Conservation (phyloP, 768 basidiomycete species). For the Serendipita sp. region DNA sequence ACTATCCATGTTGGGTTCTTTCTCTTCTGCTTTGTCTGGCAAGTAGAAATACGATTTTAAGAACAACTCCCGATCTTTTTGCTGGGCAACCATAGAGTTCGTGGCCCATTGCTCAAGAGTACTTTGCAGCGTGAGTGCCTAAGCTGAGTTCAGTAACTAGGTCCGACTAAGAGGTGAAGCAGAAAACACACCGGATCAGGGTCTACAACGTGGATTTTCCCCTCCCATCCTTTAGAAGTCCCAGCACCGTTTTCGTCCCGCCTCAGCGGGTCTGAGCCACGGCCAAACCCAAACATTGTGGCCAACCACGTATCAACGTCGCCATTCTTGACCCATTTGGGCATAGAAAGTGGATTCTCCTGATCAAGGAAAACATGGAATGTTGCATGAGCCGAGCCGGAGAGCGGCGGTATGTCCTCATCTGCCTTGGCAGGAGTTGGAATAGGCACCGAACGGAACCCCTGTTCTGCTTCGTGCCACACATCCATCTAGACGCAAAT, state of each 20-base stretch:
- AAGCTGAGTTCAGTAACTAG: neutral
- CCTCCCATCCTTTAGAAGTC: constrained; percentile 68
- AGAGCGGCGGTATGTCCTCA: neutral
- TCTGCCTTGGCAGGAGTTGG: neutral
- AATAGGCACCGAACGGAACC: constrained; percentile 2
- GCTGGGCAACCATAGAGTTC: constrained; percentile 64
- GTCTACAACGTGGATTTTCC: constrained; percentile 80
- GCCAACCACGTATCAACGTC: constrained; percentile 88
- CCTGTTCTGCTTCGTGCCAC: constrained; percentile 34
- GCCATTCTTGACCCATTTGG: constrained; percentile 92
- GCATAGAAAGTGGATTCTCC: constrained; percentile 78
- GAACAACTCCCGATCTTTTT: constrained; percentile 72
- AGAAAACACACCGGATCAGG: constrained; percentile 71
- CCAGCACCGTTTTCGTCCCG: constrained; percentile 41
- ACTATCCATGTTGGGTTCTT: constrained; percentile 59
- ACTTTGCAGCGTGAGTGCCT: constrained; percentile 87
- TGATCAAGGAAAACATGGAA: constrained; percentile 72
- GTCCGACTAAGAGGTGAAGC: constrained; percentile 7
- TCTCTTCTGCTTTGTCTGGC: neutral
- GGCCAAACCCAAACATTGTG: constrained; percentile 51
- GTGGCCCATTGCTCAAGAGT: constrained; percentile 79
- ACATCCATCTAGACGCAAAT: constrained; percentile 46
- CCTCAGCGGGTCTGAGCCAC: constrained; percentile 13
- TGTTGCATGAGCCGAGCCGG: constrained; percentile 27
- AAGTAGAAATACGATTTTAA: constrained; percentile 61